Percentiles rank a stretch among this genome's conserved stretches.
Evolutionary conservation across 345 rosid species (phyloP).

Genomic region (Gossypium ekmanianum): DNA sequence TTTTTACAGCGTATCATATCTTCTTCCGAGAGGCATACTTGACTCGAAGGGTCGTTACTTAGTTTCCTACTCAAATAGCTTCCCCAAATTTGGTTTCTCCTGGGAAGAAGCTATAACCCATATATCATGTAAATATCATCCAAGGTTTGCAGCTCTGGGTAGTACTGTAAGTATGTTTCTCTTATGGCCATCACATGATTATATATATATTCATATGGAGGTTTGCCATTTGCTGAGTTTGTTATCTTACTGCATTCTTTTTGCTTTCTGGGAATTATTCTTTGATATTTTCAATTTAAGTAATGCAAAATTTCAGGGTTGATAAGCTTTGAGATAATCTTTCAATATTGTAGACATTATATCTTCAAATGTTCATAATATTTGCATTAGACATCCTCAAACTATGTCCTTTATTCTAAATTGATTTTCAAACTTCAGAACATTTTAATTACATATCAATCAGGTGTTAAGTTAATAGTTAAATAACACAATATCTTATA

Average conservation of each 20-base stretch:
- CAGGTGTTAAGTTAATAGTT: no score
- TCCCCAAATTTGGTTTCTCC: constrained; percentile 2
- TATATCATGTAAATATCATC: constrained; percentile 15
- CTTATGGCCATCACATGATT: neutral
- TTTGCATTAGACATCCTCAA: no score
- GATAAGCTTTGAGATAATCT: neutral
- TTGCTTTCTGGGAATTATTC: neutral
- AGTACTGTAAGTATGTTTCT: constrained; percentile 8
- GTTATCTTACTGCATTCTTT: neutral
- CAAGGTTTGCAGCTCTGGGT: neutral
- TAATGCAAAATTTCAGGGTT: neutral
- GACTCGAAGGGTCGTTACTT: neutral
- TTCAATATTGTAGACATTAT: no score
- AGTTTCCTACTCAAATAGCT: neutral
- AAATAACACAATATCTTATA: no score
- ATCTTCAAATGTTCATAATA: no score
- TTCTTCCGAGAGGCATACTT: constrained; percentile 4
- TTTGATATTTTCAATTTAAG: neutral
- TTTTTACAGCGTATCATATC: neutral
- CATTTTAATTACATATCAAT: no score
- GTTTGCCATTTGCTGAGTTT: neutral
- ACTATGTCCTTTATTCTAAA: no score
- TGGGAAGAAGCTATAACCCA: constrained; percentile 16
- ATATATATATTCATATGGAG: neutral
- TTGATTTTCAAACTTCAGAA: no score